Evolutionary conservation across 1,139 yeast species (phyloP), one percentile per base, ranked within the genome.

Genomic region (Geotrichum histeridarum): DNA sequence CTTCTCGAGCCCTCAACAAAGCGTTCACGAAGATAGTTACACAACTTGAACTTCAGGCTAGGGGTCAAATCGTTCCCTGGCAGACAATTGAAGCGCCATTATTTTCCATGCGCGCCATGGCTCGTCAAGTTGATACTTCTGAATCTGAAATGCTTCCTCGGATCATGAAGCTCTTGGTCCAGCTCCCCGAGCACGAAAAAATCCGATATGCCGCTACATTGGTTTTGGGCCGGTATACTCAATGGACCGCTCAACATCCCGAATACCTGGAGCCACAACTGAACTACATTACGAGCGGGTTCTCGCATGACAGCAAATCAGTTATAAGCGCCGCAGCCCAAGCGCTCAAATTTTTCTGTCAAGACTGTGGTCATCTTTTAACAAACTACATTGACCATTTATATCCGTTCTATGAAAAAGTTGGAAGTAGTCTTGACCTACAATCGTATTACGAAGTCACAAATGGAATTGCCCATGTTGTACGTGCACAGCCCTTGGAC

Each of bases 261-360:
- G 84, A 87, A 59, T 86, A 77, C 63, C 75, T 94, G 59, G 94
- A 88, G 68, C 79, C 83, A 50, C 96, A 91, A 69, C 77, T 93
- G 57, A 84, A 85, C 62, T 93, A 90, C 67, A 88, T 94, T 60
- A 86, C 85, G 53, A 78, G 77, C 58, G 96, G 97, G 0, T 88
- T 91, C 64, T 79, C 79, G 56, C 66, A 67, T 8, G 57, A 59
- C 22, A 73, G 70, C 37, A 64, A 65, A 52, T 87, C 85, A 33
- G 85, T 88, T 38, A 76, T 84, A 35, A 79, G 84, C 51, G 97
- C 99, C 0, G 90, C 98, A 0, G 86, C 97, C 0, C 93, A 88
- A 69, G 95, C 99, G 0, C 77, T 93, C 64, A 89, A 89, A 91
- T 91, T 83, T 67, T 88, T 93, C 66, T 91, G 98, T 72, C 87